Evolutionary conservation across 192 early-diverging fungal species (phyloP), one percentile per base, ranked within the genome.

Genomic region (Bifiguratus adelaidae): DNA sequence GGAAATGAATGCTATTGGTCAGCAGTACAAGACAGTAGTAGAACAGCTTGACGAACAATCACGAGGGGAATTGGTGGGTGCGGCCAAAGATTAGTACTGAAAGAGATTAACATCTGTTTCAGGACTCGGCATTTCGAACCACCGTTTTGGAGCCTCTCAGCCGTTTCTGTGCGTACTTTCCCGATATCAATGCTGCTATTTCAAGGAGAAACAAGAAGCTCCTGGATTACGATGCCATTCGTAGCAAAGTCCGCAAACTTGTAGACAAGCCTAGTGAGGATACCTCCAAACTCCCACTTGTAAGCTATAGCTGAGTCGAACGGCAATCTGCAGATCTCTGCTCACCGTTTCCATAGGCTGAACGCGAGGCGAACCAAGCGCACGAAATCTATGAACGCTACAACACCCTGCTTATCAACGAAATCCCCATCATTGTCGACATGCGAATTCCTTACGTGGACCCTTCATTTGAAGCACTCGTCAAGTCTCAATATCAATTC

Each of bases 401-500:
- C 51, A 96, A 99, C 61, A 61, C 63, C 18, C 76, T 80, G 41
- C 71, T 99, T 28, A 61, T 92, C 18, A 65, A 70, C 9, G 92
- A 97, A 50, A 78, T 97, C 30, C 96, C 96, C 8, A 84, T 83
- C 58, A 75, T 97, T 0, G 81, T 99, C 35, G 88, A 89, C 33
- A 55, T 89, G 19, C 68, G 93, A 24, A 83, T 96, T 0, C 85
- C 88, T 3, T 92, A 92, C 50, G 63, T 96, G 36, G 91, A 97
- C 22, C 96, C 96, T 2, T 89, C 88, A 16, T 94, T 99, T 55
- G 93, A 96, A 55, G 95, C 93, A 6, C 66, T 99, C 21, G 85
- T 96, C 43, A 92, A 94, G 66, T 74, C 83, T 12, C 94, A 99
- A 59, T 59, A 94, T n/a, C 73, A 77, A 47, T 97, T 97, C 69